Base-by-base conservation (phyloP, 2,329 filamentous ascomycete species). In the Boeremia exigua region DNA sequence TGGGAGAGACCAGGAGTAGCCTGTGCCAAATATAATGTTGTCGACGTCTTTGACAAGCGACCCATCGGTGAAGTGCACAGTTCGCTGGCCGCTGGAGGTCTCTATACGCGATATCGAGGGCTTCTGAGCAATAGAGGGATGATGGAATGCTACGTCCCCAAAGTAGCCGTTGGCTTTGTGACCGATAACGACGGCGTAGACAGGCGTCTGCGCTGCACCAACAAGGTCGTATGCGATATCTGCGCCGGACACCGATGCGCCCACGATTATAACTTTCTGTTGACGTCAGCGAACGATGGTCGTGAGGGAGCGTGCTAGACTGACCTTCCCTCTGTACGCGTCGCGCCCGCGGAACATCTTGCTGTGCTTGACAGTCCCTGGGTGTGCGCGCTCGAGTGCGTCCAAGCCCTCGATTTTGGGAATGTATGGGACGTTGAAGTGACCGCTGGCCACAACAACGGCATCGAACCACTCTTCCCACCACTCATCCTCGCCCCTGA, bases 21-120 rank as follows among this genome's bases (percentile, higher is more conserved):
- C 87, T 0, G 87, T 90, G 19, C 86, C 86, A 55, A 89, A 87
- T 59, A 90, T 82, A 58, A 90, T 78, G 62, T 83, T 68, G 68
- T 90, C 87, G 12, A 89, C 82, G 15, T 82, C 76, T 0, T 77
- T 59, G 6, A 86, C 76, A 0, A 68, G 75, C 1, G 76, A 80
- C 2, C 85, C 85, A 58, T 88, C 84, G 30, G 79, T 75, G 43
- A 89, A 84, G 53, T 84, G 76, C 0, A 88, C 82, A 1, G 79
- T 82, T 19, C 79, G 71, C 0, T 74, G 75, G 2, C 70, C 69
- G 28, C 58, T 51, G 4, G 49, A 40, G 2, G 62, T 51, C 4
- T 69, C 70, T n/a, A 86, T 69, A 8, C 75, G 73, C 1, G 77
- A 68, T 15, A 86, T 83, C 0, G 82, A 80, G 0, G 82, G 77